Evolutionary conservation across 306 rosid genomes (phyloP), one percentile per base, ranked within the genome.

Genomic region (Sphenostylis stenocarpa): DNA sequence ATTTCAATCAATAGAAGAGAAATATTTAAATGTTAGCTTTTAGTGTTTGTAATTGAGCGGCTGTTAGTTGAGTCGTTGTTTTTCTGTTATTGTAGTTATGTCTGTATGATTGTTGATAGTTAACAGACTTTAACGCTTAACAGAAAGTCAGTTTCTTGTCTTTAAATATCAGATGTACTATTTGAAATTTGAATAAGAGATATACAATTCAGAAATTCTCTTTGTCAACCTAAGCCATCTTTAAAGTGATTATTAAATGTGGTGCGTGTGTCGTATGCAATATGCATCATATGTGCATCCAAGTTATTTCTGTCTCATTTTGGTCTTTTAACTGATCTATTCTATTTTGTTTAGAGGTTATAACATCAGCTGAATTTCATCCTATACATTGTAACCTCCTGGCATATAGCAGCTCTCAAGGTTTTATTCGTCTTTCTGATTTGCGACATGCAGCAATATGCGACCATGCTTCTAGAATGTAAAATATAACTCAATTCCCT

Each of bases 281-380:
- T 43, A 38, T 38, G 43, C 43, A 9, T 38, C 43, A 33, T 10
- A 63, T 63, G n/a, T 64, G 52, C 33, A 11, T 65, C 3, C 13
- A 65, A 38, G 45, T 36, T 64, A 64, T 38, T 41, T 41, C 24
- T n/a, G 6, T 41, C 23, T 70, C 34, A 21, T 6, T 41, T 36
- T 72, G 33, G 14, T 26, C 20, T 24, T 33, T 45, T 61, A 19
- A 45, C 21, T 44, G 26, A 62, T 48, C 48, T 9, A 57, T 63
- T 19, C 56, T 23, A 10, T 36, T 82, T 78, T 47, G 31, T 72
- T 17, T 73, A 91, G 96, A 91, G 90, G 90, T 89, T 43, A 85
- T 91, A 85, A 85, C 91, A 58, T 70, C 89, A 36, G 93, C 93
- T 64, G 96, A 89, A 81, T 91, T 91, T 80, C 91, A 89, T 87